These are phyloP conservation scores for Harringtonia lauricola DNA, from an alignment of 2,329 filamentous ascomycete genomes.

Conservation along the genomic window DNA sequence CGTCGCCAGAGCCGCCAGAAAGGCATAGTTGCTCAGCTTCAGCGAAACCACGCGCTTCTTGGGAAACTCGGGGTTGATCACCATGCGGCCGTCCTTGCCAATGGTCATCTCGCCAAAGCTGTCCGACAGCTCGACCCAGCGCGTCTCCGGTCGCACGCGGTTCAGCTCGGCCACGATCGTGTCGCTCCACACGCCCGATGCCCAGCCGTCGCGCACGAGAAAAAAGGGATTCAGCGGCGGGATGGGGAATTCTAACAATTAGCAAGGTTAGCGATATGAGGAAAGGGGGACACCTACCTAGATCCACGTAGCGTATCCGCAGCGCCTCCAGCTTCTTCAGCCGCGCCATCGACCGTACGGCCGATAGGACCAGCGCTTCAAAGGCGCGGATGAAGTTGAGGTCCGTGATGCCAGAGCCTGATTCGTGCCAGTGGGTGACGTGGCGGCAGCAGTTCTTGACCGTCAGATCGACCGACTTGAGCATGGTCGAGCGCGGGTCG, in stretches of 20 bases:
- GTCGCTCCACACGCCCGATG: slow-evolving; percentile 64
- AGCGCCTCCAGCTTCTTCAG: slow-evolving; percentile 52
- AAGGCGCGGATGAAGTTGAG: slow-evolving; percentile 62
- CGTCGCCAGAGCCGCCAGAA: slow-evolving; percentile 25
- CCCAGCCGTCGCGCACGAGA: slow-evolving; percentile 45
- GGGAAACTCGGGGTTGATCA: slow-evolving; percentile 44
- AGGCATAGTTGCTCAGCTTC: slow-evolving; percentile 46
- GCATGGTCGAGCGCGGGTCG: slow-evolving; percentile 34
- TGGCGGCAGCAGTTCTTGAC: slow-evolving; percentile 65
- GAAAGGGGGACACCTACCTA: slow-evolving; percentile 34
- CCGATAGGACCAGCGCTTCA: slow-evolving; percentile 54
- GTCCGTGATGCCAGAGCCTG: slow-evolving; percentile 59
- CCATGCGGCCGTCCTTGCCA: slow-evolving; percentile 47
- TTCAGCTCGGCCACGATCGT: slow-evolving; percentile 50
- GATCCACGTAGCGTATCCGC: slow-evolving; percentile 63
- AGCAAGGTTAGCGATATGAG: not conserved
- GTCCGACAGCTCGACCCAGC: slow-evolving; percentile 52
- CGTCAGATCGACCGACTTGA: slow-evolving; percentile 59
- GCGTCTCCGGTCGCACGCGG: slow-evolving; percentile 43
- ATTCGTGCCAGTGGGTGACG: slow-evolving; percentile 44
- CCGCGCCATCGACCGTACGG: slow-evolving; percentile 46
- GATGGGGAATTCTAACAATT: slow-evolving; percentile 48
- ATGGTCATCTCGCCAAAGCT: slow-evolving; percentile 49
- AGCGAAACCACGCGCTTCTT: slow-evolving; percentile 41
- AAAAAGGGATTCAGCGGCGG: slow-evolving; percentile 66